Evolutionary conservation across 2,329 filamentous ascomycete genomes (phyloP).

Genomic region (Dryadomyces quercivorus): DNA sequence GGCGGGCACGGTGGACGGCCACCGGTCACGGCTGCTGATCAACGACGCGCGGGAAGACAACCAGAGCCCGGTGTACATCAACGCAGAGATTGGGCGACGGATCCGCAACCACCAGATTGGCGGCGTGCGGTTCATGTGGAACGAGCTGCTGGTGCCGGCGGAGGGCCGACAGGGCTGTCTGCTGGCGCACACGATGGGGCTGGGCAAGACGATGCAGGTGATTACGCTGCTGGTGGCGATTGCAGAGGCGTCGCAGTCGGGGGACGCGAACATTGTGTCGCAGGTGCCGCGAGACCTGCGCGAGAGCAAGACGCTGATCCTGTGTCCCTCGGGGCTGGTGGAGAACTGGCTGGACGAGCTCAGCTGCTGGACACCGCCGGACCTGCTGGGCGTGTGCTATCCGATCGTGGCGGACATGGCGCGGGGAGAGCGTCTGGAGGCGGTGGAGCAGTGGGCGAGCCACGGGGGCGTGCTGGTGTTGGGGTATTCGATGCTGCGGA

Average conservation of each 20-base stretch:
- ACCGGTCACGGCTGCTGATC: slow-evolving; percentile 45
- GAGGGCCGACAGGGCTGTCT: slow-evolving; percentile 60
- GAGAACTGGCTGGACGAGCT: slow-evolving; percentile 80
- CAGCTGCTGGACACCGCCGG: slow-evolving; percentile 49
- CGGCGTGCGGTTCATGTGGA: slow-evolving; percentile 82
- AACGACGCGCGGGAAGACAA: slow-evolving; percentile 52
- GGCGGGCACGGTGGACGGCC: slow-evolving; percentile 28
- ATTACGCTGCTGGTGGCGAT: slow-evolving; percentile 73
- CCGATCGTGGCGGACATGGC: slow-evolving; percentile 35
- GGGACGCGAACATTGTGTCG: slow-evolving; percentile 38
- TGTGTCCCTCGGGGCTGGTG: slow-evolving; percentile 64
- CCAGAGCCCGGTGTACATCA: slow-evolving; percentile 51
- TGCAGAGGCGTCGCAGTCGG: slow-evolving; percentile 49
- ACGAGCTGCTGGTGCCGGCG: slow-evolving; percentile 55
- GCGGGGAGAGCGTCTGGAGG: slow-evolving; percentile 25
- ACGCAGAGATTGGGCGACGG: slow-evolving; percentile 45
- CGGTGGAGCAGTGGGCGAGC: slow-evolving; percentile 46
- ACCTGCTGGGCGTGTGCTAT: slow-evolving; percentile 41
- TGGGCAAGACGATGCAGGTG: slow-evolving; percentile 87
- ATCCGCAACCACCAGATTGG: slow-evolving; percentile 74
- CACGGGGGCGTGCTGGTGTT: slow-evolving; percentile 60
- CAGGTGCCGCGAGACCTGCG: slow-evolving; percentile 60
- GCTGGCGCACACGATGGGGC: slow-evolving; percentile 79
- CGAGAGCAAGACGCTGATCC: slow-evolving; percentile 51
- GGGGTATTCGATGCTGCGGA: slow-evolving; percentile 58